Base-by-base conservation (phyloP, 768 basidiomycete species). In the Boletellus sp. region DNA sequence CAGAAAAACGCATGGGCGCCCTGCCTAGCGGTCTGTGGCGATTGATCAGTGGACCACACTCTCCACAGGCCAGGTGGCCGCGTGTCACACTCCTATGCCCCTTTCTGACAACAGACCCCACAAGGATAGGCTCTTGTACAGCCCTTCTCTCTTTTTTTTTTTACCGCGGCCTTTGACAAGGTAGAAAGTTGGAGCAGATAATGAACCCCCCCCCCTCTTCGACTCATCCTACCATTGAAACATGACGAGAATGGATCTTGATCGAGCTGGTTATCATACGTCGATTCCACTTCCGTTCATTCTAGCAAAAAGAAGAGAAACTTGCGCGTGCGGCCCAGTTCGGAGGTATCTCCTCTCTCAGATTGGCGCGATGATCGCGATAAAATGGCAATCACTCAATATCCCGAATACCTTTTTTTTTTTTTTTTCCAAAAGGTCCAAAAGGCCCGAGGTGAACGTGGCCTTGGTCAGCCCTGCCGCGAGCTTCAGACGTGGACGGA, bases 371-470 rank as follows among this genome's bases (percentile, higher is more conserved):
- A 37, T 47, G 45, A 54, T 52, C 52, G 51, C 51, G 50, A 60
- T 53, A 40, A 24, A 28, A 42, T 28, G 54, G 67, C 19, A 36
- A 65, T 55, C 53, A 52, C 33, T 60, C 9, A 49, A 53, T 36
- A 42, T 4, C 33, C 62, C 66, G 63, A 32, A 11, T 2, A 3
- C 8, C 4, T 38, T 37, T 42, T 41, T 28, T 28, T 6, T 28
- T 6, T 28, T 8, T 28, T 26, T n/a, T n/a, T n/a, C n/a, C n/a
- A n/a, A n/a, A n/a, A n/a, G n/a, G n/a, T n/a, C 24, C 28, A 28
- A 44, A 42, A 61, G n/a, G 23, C 53, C 67, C 65, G 65, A 67
- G 37, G 55, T 67, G 62, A 69, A 60, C 65, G 62, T 56, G 54
- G 50, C 42, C 42, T 31, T 36, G 31, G 11, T 26, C 19, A 28